Evolutionary conservation across 202 grass and related monocot species (phyloP), one percentile per base, ranked within the genome.

Genomic region (Digitaria exilis): DNA sequence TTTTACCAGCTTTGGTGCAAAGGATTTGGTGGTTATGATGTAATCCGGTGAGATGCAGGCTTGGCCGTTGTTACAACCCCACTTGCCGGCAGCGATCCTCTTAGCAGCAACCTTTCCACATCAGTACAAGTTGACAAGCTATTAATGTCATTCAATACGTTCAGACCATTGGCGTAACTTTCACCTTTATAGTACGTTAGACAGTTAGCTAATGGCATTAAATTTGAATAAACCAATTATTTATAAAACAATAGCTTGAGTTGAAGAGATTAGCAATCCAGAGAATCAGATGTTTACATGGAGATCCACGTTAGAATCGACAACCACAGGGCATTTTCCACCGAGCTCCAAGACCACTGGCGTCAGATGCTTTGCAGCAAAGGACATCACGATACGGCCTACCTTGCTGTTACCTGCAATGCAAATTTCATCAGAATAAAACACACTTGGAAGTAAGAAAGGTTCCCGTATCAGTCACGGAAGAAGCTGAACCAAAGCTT

Each of bases 11-110:
- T 90, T 55, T 74, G 91, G 87, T 45, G 91, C 91, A 30, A 90
- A 94, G 4, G 87, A 89, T 84, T 89, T 80, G 2, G 91, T 94
- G n/a, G 91, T 97, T 31, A 97, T 76, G 75, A 97, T 75, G 80
- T 89, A 97, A 83, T 97, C 91, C 5, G 91, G 94, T 39, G 94
- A 88, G 73, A 94, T 78, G 73, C 94, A 97, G 56, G 94, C 91
- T 72, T 97, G 94, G 9, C 94, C 94, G 56, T 76, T 92, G 48
- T 94, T 97, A 80, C 91, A 88, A 84, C 91, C 89, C 94, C 94
- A 97, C 73, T 97, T 97, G 28, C 91, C 94, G 0, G 80, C 77
- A 2, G 50, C 91, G 65, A 97, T 89, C 91, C 94, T 90, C 82
- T 87, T 97, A 7, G 75, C 84, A 55, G 89, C 68, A 80, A 94